Conservation (phyloP, 1,284 basidiomycete species). For the Leucoagaricus sp. region DNA sequence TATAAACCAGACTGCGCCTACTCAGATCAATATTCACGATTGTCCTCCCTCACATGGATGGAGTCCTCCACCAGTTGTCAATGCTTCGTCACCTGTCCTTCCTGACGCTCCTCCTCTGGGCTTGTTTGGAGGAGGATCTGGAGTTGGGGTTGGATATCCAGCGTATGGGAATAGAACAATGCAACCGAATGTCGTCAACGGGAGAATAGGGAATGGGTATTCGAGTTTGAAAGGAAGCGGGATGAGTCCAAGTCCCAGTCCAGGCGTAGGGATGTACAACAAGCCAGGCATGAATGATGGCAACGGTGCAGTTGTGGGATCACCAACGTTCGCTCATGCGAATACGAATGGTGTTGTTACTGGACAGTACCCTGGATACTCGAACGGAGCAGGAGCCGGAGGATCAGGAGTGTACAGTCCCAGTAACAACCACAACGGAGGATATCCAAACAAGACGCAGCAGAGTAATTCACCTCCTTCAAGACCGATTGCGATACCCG, state of each 20-base stretch:
- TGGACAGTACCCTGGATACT: conserved; percentile 1
- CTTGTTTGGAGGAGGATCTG: not conserved
- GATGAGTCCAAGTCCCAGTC: conserved; percentile 10
- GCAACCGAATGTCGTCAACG: not conserved
- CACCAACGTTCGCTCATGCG: not conserved
- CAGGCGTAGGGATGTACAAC: not conserved
- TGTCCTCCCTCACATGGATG: conserved; percentile 46
- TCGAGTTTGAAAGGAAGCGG: conserved; percentile 11
- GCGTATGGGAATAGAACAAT: not conserved
- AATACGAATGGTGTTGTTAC: not conserved
- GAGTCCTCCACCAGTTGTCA: conserved; percentile 37
- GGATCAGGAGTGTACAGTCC: not conserved
- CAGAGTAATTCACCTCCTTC: not conserved
- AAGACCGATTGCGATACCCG: not conserved
- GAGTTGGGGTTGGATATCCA: conserved; percentile 8
- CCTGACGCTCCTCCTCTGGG: conserved; percentile 22
- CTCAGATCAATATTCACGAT: conserved; percentile 10
- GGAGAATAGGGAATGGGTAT: not conserved
- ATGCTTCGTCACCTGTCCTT: conserved; percentile 34
- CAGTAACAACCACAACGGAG: not conserved
- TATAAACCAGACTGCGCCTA: too few species aligned
- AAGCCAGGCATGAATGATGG: not conserved
- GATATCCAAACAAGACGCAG: not conserved
- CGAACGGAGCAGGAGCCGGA: not conserved
- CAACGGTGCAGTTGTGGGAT: not conserved